A percentile compares a stretch with the other conserved stretches of the same genome.
These are phyloP conservation scores for Prototheca cutis DNA, from an alignment of 163 green algal species.

Conservation along the genomic window DNA sequence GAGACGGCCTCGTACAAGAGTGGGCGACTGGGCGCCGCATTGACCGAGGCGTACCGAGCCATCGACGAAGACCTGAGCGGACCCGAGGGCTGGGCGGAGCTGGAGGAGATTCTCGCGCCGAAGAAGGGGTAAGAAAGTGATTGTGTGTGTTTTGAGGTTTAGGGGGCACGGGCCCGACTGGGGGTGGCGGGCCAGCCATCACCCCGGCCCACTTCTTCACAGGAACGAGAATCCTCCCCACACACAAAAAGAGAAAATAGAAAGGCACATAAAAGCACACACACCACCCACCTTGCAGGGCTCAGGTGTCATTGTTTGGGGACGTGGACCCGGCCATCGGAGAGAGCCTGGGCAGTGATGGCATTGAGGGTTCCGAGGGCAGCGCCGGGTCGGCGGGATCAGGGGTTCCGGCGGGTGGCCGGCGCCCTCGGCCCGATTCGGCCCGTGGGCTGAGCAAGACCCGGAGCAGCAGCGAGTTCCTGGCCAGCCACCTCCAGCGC, in stretches of 20 bases:
- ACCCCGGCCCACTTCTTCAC: too few relatives aligned
- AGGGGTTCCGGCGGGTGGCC: background rate
- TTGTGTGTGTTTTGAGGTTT: too few relatives aligned
- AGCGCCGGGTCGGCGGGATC: background rate
- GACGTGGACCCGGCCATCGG: slow-evolving; percentile 12
- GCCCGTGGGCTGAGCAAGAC: slow-evolving; percentile 4
- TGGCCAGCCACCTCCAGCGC: slow-evolving; percentile 18
- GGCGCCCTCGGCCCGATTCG: background rate
- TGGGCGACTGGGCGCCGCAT: slow-evolving; percentile 25
- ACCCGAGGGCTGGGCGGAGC: slow-evolving; percentile 23
- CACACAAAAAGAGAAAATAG: too few relatives aligned
- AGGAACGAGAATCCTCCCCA: too few relatives aligned
- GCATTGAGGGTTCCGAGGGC: background rate
- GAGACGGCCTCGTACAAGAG: slow-evolving; percentile 14
- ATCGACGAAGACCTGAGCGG: slow-evolving; percentile 35
- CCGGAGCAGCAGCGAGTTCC: slow-evolving; percentile 11
- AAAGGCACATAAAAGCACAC: too few relatives aligned
- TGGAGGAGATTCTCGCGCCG: slow-evolving; percentile 6
- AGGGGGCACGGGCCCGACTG: too few relatives aligned
- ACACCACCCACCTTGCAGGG: too few relatives aligned
- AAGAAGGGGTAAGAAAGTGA: too few relatives aligned
- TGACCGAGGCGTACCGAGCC: slow-evolving; percentile 28
- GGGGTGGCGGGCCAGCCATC: too few relatives aligned
- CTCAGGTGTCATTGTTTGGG: too few relatives aligned
- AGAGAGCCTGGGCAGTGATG: background rate